Evolutionary conservation across 148 eudicot species (phyloP), one percentile per base, ranked within the genome.

Genomic region (Salicornia ramosissima): DNA sequence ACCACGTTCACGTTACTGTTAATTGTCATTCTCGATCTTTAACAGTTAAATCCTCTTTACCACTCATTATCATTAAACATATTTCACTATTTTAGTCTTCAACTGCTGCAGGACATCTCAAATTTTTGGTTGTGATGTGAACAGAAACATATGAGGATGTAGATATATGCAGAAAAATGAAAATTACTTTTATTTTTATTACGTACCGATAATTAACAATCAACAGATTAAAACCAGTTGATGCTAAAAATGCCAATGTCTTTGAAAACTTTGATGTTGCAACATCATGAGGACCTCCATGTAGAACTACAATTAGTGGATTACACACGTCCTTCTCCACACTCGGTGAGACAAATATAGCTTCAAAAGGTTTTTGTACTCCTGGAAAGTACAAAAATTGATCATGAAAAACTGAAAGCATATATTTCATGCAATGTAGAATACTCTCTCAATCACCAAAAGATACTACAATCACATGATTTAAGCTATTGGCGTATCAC

Each of bases 241-340:
- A 83, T 67, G 87, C 74, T 53, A 93, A 90, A 79, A 84, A 90
- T 12, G 92, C 92, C 60, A 77, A 78, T 54, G 91, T 68, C 87
- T 86, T 88, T 59, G 94, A 82, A 76, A 88, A 93, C 74, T 81
- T 72, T 66, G 94, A 50, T 64, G 83, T 64, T 22, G 84, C 85
- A 39, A 80, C 81, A 71, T 81, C 60, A 64, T 93, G 98, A 43
- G 98, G 98, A n/a, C 98, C 98, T n/a, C 98, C 98, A 70, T 93
- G 98, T 74, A 93, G 87, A 49, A 90, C 74, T 67, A 86, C 94
- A 36, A 90, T 88, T 73, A 88, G 51, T n/a, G 98, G 98, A 67
- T 86, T 80, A 56, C 77, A 79, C 26, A 62, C 73, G 55, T 69
- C 81, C 43, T 62, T 71, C 75, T 80, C 82, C 82, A 72, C 71